Conservation (phyloP, 164 flowering plant genomes). For the Vitis vinifera region DNA sequence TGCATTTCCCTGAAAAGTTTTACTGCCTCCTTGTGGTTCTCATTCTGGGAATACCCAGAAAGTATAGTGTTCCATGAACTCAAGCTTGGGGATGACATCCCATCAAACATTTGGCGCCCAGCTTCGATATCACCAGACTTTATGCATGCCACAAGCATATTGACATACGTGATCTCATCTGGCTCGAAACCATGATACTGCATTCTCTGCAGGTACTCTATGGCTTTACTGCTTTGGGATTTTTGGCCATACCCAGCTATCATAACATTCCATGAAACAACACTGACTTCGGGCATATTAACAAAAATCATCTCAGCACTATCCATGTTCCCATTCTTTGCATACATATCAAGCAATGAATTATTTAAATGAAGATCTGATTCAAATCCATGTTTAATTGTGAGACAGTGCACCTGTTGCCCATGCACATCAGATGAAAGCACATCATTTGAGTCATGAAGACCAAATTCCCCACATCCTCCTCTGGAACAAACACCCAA, state of each 20-base stretch:
- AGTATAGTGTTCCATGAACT: conserved; percentile 82
- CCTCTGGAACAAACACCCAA: conserved; percentile 60
- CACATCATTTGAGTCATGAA: conserved; percentile 14
- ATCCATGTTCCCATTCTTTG: conserved; percentile 57
- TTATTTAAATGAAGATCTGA: conserved; percentile 52
- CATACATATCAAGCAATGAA: conserved; percentile 69
- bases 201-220: conserved; percentile 51
- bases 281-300: conserved; percentile 33
- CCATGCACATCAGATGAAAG: conserved; percentile 29
- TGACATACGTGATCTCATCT: conserved; percentile 63
- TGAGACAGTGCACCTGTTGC: conserved; percentile 51
- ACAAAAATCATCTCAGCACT: conserved; percentile 61
- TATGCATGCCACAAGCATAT: conserved; percentile 61
- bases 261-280: conserved; percentile 77
- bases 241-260: conserved; percentile 70
- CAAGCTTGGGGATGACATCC: conserved; percentile 50
- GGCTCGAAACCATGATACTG: conserved; percentile 48
- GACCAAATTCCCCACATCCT: conserved; percentile 22
- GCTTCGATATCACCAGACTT: conserved; percentile 58
- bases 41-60: conserved; percentile 63
- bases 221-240: conserved; percentile 37
- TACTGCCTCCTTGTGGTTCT: conserved; percentile 49
- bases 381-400: conserved; percentile 56
- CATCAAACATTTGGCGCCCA: conserved; percentile 43
- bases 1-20: conserved; percentile 79